Evolutionary conservation across 306 rosid genomes (phyloP), one percentile per base, ranked within the genome.

Genomic region (Quercus berberidifolia): DNA sequence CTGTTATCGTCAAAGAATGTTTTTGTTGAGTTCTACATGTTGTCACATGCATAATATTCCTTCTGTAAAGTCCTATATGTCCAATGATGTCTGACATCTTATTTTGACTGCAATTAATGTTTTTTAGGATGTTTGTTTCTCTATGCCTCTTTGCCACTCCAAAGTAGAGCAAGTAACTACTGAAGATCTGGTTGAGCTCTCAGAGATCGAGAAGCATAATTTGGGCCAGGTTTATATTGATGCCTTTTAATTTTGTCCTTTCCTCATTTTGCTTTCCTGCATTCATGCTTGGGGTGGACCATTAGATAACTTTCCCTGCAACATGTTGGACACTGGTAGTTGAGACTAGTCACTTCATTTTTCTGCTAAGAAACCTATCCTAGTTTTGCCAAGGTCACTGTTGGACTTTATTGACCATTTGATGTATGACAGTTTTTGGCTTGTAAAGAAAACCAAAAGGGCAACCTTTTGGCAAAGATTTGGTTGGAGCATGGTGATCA

Each of bases 141-240:
- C 97, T 21, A 95, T 93, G 99, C 99, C 99, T 78, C 97, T 89
- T 57, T 95, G 96, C 89, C 88, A 49, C 79, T 93, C 99, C 18
- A 91, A 91, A 88, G 89, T 87, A 63, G 94, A 93, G 86, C 97
- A 93, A 80, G 94, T 83, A 51, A 79, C 89, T 20, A 83, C 90
- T 19, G 99, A 96, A 74, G 94, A 89, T 85, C 85, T 96, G 80
- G 94, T 88, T 79, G 99, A 96, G 81, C 96, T 96, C 78, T 93
- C 98, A 43, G 98, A 96, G 86, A 91, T 96, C 46, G 97, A 92
- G 91, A 94, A 91, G 83, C 92, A 90, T 69, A 92, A 93, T 80
- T 80, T 96, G 74, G 93, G 99, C 85, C 98, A 91, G 99, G 99
- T 95, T 79, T 77, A 78, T 83, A 71, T 79, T 78, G 62, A 1